Evolutionary conservation across 805 yeast genomes (phyloP), one percentile per base, ranked within the genome.

Genomic region (Starmerella bombicola): DNA sequence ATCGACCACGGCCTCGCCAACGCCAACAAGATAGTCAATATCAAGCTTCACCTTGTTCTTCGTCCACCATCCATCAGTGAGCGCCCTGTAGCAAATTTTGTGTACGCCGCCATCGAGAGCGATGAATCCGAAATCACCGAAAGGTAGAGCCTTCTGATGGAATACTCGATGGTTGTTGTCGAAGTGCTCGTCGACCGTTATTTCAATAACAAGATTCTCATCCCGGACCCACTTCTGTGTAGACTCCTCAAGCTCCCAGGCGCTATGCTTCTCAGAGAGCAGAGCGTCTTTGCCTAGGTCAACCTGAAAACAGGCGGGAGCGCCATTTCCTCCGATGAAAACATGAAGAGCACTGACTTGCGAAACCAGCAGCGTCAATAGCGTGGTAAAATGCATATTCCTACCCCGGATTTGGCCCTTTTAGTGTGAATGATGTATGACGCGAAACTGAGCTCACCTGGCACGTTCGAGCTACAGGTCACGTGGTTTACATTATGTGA

Each of bases 61-160:
- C 44, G 73, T 67, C 54, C 80, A 68, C 76, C 85, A 80, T 40
- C 80, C 83, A 34, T 60, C 57, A 22, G 55, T 51, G 33, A 60
- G 53, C n/a, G 76, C 76, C 30, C 75, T 76, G 59, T 85, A 64
- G 63, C 96, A 85, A 53, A 86, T 69, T 53, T 70, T 69, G 66
- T 85, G 95, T 58, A 81, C 93, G 29, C 95, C 95, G 9, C 78
- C 66, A 40, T 80, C 94, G 34, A 75, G 63, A 1, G 95, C 80
- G 10, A 86, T 78, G 66, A 82, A 85, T 23, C 85, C 70, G 60
- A 83, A 80, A 46, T 77, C 78, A 13, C 84, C 81, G 30, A 59
- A 61, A 10, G 81, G 64, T 2, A 68, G 50, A 21, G 76, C 73
- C 54, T 68, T 73, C 59, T 83, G 93, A 45, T 68, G 60, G 28